Evolutionary conservation across 257 asterid genomes (phyloP).

Genomic region (Parsonsia alboflavescens): DNA sequence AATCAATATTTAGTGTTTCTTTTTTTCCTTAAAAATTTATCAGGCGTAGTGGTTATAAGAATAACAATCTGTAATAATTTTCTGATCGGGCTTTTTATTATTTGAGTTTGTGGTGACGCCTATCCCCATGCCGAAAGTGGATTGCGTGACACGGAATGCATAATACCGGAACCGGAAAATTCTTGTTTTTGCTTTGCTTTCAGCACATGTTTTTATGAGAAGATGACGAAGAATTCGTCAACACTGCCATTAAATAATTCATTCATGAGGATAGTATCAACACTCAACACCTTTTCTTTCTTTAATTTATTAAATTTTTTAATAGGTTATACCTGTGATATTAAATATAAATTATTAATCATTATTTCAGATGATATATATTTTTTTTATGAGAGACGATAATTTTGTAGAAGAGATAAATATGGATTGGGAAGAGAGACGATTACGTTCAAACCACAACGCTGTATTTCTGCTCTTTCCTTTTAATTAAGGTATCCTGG

Average conservation of each 20-base stretch:
- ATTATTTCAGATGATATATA: no score
- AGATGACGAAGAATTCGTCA: slow-evolving; percentile 21
- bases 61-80: no score
- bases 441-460: neutral
- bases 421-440: neutral
- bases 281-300: no score
- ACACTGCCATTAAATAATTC: neutral
- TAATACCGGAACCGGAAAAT: neutral
- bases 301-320: no score
- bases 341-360: no score
- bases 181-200: slow-evolving; percentile 6
- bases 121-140: slow-evolving; percentile 17
- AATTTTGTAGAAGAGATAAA: neutral
- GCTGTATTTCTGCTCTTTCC: no score
- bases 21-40: no score
- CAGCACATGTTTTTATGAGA: slow-evolving; percentile 13
- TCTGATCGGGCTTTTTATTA: neutral
- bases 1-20: neutral
- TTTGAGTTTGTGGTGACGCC: neutral
- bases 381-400: no score
- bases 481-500: no score
- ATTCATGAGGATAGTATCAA: neutral
- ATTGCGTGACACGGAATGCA: slow-evolving; percentile 24
- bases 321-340: no score
- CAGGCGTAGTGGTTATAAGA: no score